These are phyloP conservation scores for Ocimum tenuiflorum DNA, from an alignment of 257 asterid genomes.

Conservation along the genomic window DNA sequence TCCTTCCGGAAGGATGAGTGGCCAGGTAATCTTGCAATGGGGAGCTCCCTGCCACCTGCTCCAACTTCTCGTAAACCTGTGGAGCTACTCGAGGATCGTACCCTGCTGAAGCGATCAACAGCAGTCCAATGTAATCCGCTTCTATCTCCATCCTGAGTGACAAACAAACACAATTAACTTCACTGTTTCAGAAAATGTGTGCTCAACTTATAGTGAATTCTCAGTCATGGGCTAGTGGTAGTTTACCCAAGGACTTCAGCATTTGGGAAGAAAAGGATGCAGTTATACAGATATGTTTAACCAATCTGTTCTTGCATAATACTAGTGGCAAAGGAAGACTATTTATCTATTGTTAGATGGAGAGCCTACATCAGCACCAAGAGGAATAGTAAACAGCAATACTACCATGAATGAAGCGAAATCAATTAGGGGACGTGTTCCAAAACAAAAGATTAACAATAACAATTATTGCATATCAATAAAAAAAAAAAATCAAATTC, in stretches of 20 bases:
- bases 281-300: background rate
- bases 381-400: too few relatives aligned
- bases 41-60: constrained; percentile 41
- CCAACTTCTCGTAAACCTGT: constrained; percentile 72
- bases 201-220: too few relatives aligned
- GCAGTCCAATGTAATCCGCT: constrained; percentile 81
- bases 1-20: constrained; percentile 90
- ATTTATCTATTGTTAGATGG: background rate
- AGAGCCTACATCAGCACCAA: background rate
- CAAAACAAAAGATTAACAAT: too few relatives aligned
- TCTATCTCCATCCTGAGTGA: constrained; percentile 87
- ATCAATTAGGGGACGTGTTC: too few relatives aligned
- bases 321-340: background rate
- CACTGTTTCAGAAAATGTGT: too few relatives aligned
- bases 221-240: too few relatives aligned
- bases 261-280: background rate
- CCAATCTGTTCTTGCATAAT: background rate
- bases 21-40: constrained; percentile 54
- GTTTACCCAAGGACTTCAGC: background rate
- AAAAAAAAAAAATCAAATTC: too few relatives aligned
- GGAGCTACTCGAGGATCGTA: constrained; percentile 90
- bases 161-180: too few relatives aligned
- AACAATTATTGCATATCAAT: too few relatives aligned
- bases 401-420: too few relatives aligned
- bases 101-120: constrained; percentile 73